Conservation (phyloP, 345 rosid species). For the Orychophragmus violaceus region DNA sequence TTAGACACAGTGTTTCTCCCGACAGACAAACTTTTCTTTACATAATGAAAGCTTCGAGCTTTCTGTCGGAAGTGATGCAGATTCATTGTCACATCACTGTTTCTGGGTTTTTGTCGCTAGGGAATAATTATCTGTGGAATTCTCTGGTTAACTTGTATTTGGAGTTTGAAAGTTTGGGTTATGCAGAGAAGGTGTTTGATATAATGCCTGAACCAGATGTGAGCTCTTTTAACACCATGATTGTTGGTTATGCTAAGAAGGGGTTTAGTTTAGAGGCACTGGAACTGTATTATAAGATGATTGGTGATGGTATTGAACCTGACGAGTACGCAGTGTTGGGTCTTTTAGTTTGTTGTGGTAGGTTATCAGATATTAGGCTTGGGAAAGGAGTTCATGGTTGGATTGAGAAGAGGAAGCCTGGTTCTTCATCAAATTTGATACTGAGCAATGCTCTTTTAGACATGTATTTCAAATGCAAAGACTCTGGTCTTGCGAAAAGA, state of each 20-base stretch:
- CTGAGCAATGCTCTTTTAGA: constrained; percentile 40
- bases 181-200: constrained; percentile 37
- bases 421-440: constrained; percentile 42
- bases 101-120: constrained; percentile 28
- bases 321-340: constrained; percentile 38
- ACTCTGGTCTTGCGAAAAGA: constrained; percentile 32
- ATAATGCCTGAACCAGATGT: constrained; percentile 40
- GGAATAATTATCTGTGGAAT: constrained; percentile 41
- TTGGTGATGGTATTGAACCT: constrained; percentile 20
- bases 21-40: constrained; percentile 44
- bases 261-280: constrained; percentile 44
- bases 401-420: constrained; percentile 36
- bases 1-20: constrained; percentile 33
- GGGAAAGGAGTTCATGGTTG: constrained; percentile 49
- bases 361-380: constrained; percentile 34
- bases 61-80: constrained; percentile 39
- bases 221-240: constrained; percentile 47
- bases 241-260: constrained; percentile 48
- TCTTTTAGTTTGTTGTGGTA: constrained; percentile 48
- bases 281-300: constrained; percentile 37
- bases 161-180: constrained; percentile 37
- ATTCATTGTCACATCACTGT: constrained; percentile 46
- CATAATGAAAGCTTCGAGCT: constrained; percentile 27
- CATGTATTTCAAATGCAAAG: constrained; percentile 48
- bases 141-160: constrained; percentile 43